These are phyloP conservation scores for Ceratobasidium sp. DNA, from an alignment of 1,284 basidiomycete species.

Conservation along the genomic window DNA sequence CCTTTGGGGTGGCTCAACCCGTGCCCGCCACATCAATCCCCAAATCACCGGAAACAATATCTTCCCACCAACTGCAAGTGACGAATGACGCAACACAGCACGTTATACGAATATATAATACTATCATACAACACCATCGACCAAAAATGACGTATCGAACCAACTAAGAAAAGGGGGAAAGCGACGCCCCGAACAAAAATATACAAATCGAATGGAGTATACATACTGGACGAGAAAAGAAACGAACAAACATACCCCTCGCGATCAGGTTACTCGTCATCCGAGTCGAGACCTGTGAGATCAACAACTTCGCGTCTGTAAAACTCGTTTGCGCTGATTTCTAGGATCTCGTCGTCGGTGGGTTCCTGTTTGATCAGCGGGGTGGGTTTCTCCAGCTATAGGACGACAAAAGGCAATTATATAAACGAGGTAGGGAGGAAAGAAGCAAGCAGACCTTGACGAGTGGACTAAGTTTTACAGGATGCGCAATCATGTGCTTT, in stretches of 20 bases:
- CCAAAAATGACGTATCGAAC: background rate
- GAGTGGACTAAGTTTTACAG: conserved; percentile 2
- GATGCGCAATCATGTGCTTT: conserved; percentile 10
- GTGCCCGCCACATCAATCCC: background rate
- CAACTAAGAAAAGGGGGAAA: background rate
- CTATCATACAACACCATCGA: conserved; percentile 4
- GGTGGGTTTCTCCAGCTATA: background rate
- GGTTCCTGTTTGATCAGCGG: conserved; percentile 10
- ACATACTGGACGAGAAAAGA: background rate
- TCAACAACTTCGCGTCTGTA: conserved; percentile 25
- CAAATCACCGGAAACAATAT: background rate
- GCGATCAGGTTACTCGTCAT: background rate
- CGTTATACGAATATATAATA: background rate
- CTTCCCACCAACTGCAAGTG: background rate
- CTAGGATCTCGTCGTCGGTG: conserved; percentile 6
- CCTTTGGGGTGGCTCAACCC: no score
- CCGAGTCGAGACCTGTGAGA: conserved; percentile 31
- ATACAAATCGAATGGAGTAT: background rate
- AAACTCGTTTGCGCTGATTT: conserved; percentile 32
- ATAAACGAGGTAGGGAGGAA: background rate
- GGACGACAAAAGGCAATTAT: background rate
- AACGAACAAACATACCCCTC: background rate
- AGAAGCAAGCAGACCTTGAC: background rate
- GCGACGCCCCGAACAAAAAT: background rate
- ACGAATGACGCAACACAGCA: background rate